Conservation (phyloP, 2,329 filamentous ascomycete species). For the Microcyclospora tardicrescens region DNA sequence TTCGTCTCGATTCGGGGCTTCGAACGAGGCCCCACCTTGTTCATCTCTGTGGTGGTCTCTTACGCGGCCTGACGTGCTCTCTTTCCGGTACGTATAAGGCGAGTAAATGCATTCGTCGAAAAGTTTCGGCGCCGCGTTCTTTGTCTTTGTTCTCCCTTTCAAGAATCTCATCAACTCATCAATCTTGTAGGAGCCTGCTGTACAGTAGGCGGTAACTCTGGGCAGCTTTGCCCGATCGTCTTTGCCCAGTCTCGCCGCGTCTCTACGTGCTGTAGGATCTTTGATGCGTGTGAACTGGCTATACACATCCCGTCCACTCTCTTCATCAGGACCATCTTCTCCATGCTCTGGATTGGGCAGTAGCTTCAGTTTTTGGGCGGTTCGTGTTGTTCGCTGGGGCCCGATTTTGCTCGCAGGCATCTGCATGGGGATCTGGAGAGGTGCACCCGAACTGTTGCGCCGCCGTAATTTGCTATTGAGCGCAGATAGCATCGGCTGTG, state of each 20-base stretch:
- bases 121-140: constrained; percentile 73
- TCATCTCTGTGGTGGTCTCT: constrained; percentile 8
- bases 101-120: constrained; percentile 98
- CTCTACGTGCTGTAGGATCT: constrained; percentile 80
- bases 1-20: constrained; percentile 11
- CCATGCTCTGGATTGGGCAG: constrained; percentile 77
- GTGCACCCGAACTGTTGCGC: constrained; percentile 67
- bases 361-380: constrained; percentile 93
- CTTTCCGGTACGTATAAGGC: constrained; percentile 62
- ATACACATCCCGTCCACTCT: constrained; percentile 90
- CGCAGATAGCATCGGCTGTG: constrained; percentile 55
- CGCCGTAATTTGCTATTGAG: constrained; percentile 79
- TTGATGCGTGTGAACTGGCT: constrained; percentile 97
- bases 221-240: constrained; percentile 79
- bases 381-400: constrained; percentile 88
- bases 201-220: constrained; percentile 91
- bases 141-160: constrained; percentile 66
- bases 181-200: constrained; percentile 80
- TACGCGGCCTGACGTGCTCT: constrained; percentile 19
- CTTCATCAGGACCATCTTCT: constrained; percentile 67
- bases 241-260: constrained; percentile 85
- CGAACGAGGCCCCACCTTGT: constrained; percentile 9
- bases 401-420: constrained; percentile 52
- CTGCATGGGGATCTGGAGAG: constrained; percentile 31
- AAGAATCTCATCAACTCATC: constrained; percentile 82